These are phyloP conservation scores for Phaffomyces antillensis DNA, from an alignment of 805 yeast species.

Conservation along the genomic window DNA sequence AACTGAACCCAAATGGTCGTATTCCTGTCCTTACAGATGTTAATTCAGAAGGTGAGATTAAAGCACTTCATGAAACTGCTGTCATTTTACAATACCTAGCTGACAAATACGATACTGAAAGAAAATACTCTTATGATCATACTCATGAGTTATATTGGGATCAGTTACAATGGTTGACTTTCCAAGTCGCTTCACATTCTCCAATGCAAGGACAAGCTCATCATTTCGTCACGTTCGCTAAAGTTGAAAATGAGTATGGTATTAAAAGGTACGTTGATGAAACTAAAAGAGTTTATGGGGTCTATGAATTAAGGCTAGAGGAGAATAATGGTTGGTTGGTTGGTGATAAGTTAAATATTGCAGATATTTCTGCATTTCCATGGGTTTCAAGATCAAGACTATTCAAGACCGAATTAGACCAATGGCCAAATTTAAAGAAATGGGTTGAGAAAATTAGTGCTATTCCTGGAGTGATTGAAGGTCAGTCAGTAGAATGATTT, in stretches of 20 bases:
- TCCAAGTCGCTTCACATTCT: slow-evolving; percentile 49
- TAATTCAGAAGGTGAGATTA: slow-evolving; percentile 29
- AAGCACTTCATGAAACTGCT: slow-evolving; percentile 46
- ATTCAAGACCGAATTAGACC: slow-evolving; percentile 4
- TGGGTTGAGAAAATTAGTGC: slow-evolving; percentile 31
- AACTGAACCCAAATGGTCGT: slow-evolving; percentile 52
- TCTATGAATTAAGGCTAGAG: slow-evolving; percentile 41
- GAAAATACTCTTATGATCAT: slow-evolving; percentile 29
- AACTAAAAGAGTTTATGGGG: slow-evolving; percentile 44
- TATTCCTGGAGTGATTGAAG: slow-evolving; percentile 23
- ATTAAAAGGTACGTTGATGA: slow-evolving; percentile 43
- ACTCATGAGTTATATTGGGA: slow-evolving; percentile 40
- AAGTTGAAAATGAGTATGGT: slow-evolving; percentile 43
- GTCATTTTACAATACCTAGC: slow-evolving; percentile 51
- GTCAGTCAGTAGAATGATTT: slow-evolving; percentile 3
- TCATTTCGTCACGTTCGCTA: slow-evolving; percentile 37
- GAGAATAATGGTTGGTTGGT: slow-evolving; percentile 42
- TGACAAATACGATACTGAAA: slow-evolving; percentile 48
- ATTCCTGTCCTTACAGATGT: slow-evolving; percentile 44
- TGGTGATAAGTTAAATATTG: slow-evolving; percentile 30
- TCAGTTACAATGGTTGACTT: slow-evolving; percentile 43
- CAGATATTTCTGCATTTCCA: slow-evolving; percentile 45
- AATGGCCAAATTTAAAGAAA: slow-evolving; percentile 29
- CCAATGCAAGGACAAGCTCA: slow-evolving; percentile 48
- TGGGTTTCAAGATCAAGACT: slow-evolving; percentile 43